Evolutionary conservation across 2,329 filamentous ascomycete genomes (phyloP).

Genomic region (Sclerotinia nivalis): DNA sequence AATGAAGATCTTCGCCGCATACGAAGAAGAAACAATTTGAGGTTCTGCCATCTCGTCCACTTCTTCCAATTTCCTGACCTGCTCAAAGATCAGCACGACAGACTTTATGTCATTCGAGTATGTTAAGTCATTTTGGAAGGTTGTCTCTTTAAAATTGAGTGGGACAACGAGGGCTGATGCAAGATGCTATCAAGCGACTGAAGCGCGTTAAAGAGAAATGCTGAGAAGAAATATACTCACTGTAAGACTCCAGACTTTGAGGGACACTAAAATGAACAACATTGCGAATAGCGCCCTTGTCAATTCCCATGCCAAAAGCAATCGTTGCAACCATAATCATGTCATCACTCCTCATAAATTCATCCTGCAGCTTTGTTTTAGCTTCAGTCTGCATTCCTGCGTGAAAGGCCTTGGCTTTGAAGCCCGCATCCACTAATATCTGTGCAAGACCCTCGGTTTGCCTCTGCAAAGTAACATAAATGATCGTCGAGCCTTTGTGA

Average conservation of each 20-base stretch:
- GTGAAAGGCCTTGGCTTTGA: conserved; percentile 51
- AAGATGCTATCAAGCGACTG: not conserved
- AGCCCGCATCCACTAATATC: conserved; percentile 43
- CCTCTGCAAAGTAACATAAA: conserved; percentile 61
- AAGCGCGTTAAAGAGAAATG: not conserved
- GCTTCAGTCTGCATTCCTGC: conserved; percentile 50
- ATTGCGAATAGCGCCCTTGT: conserved; percentile 57
- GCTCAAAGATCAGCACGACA: not conserved
- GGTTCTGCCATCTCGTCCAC: conserved; percentile 53
- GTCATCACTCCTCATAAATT: conserved; percentile 51
- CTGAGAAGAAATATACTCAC: conserved; percentile 29
- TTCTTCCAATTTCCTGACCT: conserved; percentile 55
- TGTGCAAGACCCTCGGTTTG: conserved; percentile 50
- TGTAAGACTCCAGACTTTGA: conserved; percentile 56
- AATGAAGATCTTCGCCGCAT: conserved; percentile 57
- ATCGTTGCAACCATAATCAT: conserved; percentile 57
- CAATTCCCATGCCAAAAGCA: conserved; percentile 62
- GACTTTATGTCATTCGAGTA: too few species aligned
- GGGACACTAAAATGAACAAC: conserved; percentile 55
- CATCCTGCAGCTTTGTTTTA: conserved; percentile 52
- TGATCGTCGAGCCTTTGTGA: conserved; percentile 56
- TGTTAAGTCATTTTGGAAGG: not conserved
- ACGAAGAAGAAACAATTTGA: conserved; percentile 61
- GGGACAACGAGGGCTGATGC: not conserved
- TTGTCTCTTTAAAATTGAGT: not conserved